phyloP scores from a whole-genome alignment of 345 rosid species.

The Rhodamnia rubescens region DNA sequence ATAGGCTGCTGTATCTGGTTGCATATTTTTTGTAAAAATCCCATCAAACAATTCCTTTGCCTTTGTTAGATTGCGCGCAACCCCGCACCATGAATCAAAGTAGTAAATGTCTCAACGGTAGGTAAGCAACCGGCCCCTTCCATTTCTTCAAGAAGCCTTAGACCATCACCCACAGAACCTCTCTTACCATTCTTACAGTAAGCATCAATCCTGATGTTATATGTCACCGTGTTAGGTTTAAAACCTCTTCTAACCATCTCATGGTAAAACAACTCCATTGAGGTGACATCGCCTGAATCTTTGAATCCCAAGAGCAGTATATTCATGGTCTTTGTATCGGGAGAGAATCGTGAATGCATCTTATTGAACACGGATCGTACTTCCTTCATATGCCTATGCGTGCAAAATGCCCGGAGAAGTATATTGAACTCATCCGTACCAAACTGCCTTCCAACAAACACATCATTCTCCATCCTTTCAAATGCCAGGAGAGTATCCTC shows the following conservation, averaged over 20 bases:
- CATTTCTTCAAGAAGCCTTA: slow-evolving; percentile 76
- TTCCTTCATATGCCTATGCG: slow-evolving; percentile 67
- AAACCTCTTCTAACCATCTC: slow-evolving; percentile 75
- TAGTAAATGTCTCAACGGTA: slow-evolving; percentile 56
- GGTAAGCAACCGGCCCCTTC: slow-evolving; percentile 24
- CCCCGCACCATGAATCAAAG: slow-evolving; percentile 73
- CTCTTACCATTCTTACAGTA: slow-evolving; percentile 46
- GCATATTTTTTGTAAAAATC: slow-evolving; percentile 35
- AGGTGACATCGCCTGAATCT: slow-evolving; percentile 61
- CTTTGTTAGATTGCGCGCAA: slow-evolving; percentile 35
- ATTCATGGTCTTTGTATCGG: slow-evolving; percentile 72
- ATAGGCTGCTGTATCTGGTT: slow-evolving; percentile 53
- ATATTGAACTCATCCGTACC: slow-evolving; percentile 70
- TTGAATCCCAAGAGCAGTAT: slow-evolving; percentile 73
- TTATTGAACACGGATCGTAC: slow-evolving; percentile 58
- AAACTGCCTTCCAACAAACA: slow-evolving; percentile 41
- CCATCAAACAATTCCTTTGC: slow-evolving; percentile 70
- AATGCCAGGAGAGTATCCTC: slow-evolving; percentile 71
- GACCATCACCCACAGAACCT: slow-evolving; percentile 52
- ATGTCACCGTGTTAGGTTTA: slow-evolving; percentile 40
- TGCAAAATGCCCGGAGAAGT: slow-evolving; percentile 62
- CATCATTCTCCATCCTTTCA: slow-evolving; percentile 43
- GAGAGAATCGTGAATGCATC: slow-evolving; percentile 40
- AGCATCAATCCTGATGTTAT: slow-evolving; percentile 61
- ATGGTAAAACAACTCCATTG: slow-evolving; percentile 71